Base-by-base conservation (phyloP, 805 yeast species). In the fission yeast (Schizosaccharomyces pombe) region DNA sequence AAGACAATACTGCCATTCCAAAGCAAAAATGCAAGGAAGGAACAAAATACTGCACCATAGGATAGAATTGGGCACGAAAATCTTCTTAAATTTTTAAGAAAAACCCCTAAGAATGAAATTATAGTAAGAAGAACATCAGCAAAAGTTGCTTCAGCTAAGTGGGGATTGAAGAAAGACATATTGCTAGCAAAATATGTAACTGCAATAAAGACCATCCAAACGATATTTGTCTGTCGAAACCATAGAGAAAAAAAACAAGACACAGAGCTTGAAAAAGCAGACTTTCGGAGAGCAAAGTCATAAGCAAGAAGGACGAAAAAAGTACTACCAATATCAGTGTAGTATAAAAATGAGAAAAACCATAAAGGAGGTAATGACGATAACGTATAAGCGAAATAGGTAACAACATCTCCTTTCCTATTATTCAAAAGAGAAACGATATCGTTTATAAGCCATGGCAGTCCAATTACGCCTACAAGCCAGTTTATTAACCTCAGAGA, bases 291-390 rank as follows among this genome's bases (percentile, higher is more conserved):
- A 12, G 58, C 57, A 14, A 57, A 53, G 14, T 61, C 2, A 71
- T 73, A 61, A 4, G 78, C 70, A 33, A 79, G 70, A 11, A 84
- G 57, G 5, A 87, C 73, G 30, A 84, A 68, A 1, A 83, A 73
- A 0, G 91, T 75, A 0, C 95, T 76, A 97, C 96, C 87, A 1
- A 86, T 80, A 63, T 91, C 98, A 0, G 98, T 91, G 66, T 91
- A 91, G 67, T 79, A 91, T 34, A 91, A 68, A 33, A 78, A 78
- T 60, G 80, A 79, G 66, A 79, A 89, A 2, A 86, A 72, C 26
- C 80, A 70, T 54, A 89, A 62, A 53, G 87, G 68, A 1, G 98
- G 97, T 60, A 78, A 75, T 5, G 79, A 52, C 12, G 32, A 37
- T 32, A 31, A 22, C 3, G 24, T 16, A 6, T 14, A 14, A 14